A percentile compares a stretch with the other conserved stretches of the same genome.
phyloP scores from a whole-genome alignment of 352 stramenopile genomes.

The Halophytophthora batemanensis region DNA sequence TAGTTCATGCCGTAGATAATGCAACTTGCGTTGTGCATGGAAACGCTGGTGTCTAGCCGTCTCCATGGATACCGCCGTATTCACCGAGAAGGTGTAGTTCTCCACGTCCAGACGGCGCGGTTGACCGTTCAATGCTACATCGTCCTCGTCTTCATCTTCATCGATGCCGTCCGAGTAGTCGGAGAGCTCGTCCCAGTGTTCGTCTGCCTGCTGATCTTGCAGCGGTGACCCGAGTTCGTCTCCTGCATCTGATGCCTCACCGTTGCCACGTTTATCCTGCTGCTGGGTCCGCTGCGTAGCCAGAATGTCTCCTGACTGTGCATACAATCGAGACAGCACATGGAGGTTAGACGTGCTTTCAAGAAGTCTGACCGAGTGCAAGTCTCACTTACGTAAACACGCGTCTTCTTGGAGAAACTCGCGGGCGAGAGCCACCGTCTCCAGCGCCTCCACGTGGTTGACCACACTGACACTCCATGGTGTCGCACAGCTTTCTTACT shows the following conservation, averaged over 20 bases:
- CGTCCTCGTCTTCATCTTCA: slow-evolving; percentile 8
- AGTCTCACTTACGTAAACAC: slow-evolving; percentile 31
- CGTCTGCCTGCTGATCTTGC: slow-evolving; percentile 7
- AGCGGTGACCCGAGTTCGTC: slow-evolving; percentile 7
- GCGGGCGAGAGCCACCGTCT: slow-evolving; percentile 21
- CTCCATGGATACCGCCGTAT: slow-evolving; percentile 38
- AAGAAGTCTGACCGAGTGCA: neutral
- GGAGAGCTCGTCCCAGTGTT: neutral
- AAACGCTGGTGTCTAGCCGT: slow-evolving; percentile 57
- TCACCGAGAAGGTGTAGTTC: slow-evolving; percentile 61
- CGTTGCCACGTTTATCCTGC: slow-evolving; percentile 3
- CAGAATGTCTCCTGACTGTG: slow-evolving; percentile 22
- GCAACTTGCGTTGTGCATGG: slow-evolving; percentile 63
- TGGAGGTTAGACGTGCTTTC: too few species aligned
- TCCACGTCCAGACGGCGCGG: slow-evolving; percentile 24
- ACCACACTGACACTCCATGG: slow-evolving; percentile 15
- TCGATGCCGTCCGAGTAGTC: slow-evolving; percentile 8
- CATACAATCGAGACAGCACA: neutral
- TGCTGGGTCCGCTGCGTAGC: slow-evolving; percentile 15
- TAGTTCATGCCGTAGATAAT: slow-evolving; percentile 79
- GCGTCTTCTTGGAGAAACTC: slow-evolving; percentile 23
- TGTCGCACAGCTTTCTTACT: slow-evolving; percentile 7
- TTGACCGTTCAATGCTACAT: neutral
- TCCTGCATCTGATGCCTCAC: slow-evolving; percentile 1
- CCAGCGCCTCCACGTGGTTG: slow-evolving; percentile 17